Evolutionary conservation across 2,329 filamentous ascomycete species (phyloP), one percentile per base, ranked within the genome.

Genomic region (Penicillium crustosum): DNA sequence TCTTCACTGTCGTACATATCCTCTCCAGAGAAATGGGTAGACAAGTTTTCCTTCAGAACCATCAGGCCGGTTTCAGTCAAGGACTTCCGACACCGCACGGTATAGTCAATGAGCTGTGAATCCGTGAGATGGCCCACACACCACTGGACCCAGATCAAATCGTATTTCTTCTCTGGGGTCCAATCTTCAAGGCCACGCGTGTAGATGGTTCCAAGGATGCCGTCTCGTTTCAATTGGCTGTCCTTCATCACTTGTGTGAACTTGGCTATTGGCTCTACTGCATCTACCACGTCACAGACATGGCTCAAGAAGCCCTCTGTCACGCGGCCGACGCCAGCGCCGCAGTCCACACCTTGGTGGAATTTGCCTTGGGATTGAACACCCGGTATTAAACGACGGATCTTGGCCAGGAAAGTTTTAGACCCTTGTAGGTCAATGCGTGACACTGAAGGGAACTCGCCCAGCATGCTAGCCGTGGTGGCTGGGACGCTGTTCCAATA

Each of bases 71-170:
- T 70, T 19, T 73, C 54, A 48, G 72, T 66, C 60, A 89, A 66
- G 0, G 78, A 79, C 0, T 73, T 65, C 48, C 81, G 82, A 70
- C 90, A 90, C 27, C 84, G 80, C 55, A 77, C 66, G 17, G 97
- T 75, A 68, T 88, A 96, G 2, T 77, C 77, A 1, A 89, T 79
- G 4, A 97, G 71, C 71, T 95, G 86, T 8, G 75, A 75, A 70
- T 96, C 91, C 0, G 84, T 91, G 54, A 96, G 78, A 73, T 97
- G 89, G 25, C 90, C 89, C 8, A 93, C 75, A 73, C 92, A 97
- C 92, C 93, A 96, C 74, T 97, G 93, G 52, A 85, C 88, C 90
- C 91, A 96, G 60, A 97, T 86, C 45, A 96, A 73, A 70, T 93
- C 89, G 74, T 97, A 97, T 49, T 76, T 72, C 9, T 74, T 74